Conservation (phyloP, 106 monocot species). For the Apostasia ramifera region DNA sequence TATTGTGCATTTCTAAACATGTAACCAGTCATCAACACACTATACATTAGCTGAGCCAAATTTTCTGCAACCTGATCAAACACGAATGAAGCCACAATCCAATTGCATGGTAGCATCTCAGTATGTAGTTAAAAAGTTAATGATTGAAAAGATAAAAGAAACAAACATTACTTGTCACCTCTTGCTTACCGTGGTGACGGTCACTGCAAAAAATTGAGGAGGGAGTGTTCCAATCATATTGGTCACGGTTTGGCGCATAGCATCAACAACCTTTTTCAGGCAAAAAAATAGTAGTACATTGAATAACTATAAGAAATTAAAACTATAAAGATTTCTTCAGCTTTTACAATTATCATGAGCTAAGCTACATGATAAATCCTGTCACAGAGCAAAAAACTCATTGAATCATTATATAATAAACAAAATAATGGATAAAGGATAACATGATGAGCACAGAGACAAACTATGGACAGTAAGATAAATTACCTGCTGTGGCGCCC, state of each 20-base stretch:
- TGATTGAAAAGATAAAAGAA: neutral
- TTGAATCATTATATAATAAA: neutral
- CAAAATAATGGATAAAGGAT: neutral
- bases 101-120: neutral
- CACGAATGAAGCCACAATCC: neutral
- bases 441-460: neutral
- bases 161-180: neutral
- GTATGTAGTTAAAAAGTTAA: conserved; percentile 1
- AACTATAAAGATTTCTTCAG: too few species aligned
- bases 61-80: conserved; percentile 86
- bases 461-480: neutral
- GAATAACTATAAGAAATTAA: too few species aligned
- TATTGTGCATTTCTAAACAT: conserved; percentile 98
- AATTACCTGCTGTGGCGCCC: conserved; percentile 75
- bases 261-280: conserved; percentile 74
- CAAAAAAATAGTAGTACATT: neutral
- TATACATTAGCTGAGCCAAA: conserved; percentile 98
- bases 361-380: too few species aligned
- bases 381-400: too few species aligned
- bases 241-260: conserved; percentile 95
- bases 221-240: conserved; percentile 95
- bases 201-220: conserved; percentile 93
- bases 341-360: too few species aligned
- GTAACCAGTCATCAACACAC: conserved; percentile 98
- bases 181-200: conserved; percentile 70